These are phyloP conservation scores for Handroanthus guayacan DNA, from an alignment of 257 asterid genomes.

Conservation along the genomic window DNA sequence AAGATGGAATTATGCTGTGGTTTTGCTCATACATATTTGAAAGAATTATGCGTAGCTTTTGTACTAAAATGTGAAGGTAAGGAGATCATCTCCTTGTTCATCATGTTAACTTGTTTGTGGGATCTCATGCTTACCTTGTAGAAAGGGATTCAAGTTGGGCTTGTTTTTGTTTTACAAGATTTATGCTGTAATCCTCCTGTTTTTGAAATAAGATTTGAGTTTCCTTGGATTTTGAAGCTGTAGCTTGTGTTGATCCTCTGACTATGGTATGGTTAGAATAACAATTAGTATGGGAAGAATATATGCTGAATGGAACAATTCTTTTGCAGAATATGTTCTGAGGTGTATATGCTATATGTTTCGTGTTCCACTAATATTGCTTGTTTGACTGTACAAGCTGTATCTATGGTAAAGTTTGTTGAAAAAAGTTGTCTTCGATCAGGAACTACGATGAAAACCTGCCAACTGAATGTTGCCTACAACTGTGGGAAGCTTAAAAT, in stretches of 20 bases:
- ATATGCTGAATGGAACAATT: not conserved
- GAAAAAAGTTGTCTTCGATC: conserved; percentile 3
- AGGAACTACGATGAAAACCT: conserved; percentile 1
- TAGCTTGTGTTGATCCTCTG: not conserved
- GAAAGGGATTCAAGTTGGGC: not conserved
- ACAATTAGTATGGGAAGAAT: no score
- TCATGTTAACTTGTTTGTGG: no score
- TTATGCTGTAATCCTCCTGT: conserved; percentile 24
- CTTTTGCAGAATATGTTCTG: not conserved
- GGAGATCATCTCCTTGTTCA: no score
- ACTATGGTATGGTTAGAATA: conserved; percentile 7
- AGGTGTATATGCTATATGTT: not conserved
- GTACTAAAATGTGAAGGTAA: no score
- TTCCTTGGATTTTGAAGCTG: conserved; percentile 17
- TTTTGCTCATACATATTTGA: no score
- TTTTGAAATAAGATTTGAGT: conserved; percentile 8
- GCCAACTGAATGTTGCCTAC: conserved; percentile 23
- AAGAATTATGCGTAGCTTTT: no score
- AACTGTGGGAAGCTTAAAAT: conserved; percentile 19
- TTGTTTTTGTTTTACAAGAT: conserved; percentile 5
- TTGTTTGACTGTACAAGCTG: not conserved
- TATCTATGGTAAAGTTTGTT: not conserved
- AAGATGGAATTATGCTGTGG: no score
- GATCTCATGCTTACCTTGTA: no score
- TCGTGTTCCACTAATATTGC: not conserved